These are phyloP conservation scores for Lichtheimia hyalospora DNA, from an alignment of 371 early-diverging fungal genomes.

Conservation along the genomic window DNA sequence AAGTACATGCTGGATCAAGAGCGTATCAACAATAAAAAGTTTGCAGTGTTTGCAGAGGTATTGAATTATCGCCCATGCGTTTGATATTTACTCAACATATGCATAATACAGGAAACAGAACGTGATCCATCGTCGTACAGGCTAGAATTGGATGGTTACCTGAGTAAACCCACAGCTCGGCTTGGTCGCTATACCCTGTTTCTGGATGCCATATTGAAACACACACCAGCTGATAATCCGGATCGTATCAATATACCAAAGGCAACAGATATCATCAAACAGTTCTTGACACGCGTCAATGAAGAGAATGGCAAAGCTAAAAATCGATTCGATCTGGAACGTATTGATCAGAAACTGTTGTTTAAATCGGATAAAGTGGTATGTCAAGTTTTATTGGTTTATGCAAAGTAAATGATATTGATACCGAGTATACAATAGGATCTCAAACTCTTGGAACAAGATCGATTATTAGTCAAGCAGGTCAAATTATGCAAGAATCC, in stretches of 20 bases:
- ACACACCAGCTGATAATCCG: conserved; percentile 76
- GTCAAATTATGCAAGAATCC: conserved; percentile 43
- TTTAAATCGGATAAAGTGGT: conserved; percentile 50
- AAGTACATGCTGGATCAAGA: conserved; percentile 47
- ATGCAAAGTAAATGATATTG: no score
- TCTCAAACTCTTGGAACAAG: conserved; percentile 28
- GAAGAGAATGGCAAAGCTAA: conserved; percentile 37
- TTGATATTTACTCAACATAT: background rate
- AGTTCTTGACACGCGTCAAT: conserved; percentile 62
- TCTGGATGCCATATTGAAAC: conserved; percentile 85
- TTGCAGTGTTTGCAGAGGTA: conserved; percentile 51
- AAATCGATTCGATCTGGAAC: conserved; percentile 40
- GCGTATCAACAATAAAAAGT: conserved; percentile 28
- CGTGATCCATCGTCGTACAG: conserved; percentile 59
- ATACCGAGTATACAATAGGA: conserved; percentile 19
- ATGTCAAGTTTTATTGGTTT: conserved; percentile 1
- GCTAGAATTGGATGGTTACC: conserved; percentile 78
- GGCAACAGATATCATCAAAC: conserved; percentile 72
- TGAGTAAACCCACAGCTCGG: conserved; percentile 84
- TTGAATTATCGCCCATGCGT: no score
- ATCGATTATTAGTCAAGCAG: conserved; percentile 38
- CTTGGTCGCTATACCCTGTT: conserved; percentile 88
- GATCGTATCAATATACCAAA: conserved; percentile 76
- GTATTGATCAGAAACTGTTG: conserved; percentile 38
- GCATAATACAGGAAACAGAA: conserved; percentile 21